Conservation (phyloP, 148 eudicot species). For the Oxyria digyna region DNA sequence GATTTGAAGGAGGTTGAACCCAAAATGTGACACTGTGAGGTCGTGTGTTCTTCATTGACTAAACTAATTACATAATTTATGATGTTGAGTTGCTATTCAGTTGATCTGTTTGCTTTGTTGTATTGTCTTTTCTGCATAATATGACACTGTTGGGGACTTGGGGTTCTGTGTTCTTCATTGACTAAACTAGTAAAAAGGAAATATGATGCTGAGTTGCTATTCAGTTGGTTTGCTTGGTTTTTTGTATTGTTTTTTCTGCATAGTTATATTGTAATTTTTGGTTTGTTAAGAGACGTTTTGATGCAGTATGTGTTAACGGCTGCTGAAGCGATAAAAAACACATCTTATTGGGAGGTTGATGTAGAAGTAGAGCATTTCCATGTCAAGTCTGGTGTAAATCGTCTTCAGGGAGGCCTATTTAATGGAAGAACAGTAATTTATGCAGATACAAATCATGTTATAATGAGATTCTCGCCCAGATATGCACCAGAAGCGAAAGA, state of each 20-base stretch:
- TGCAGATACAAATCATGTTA: slow-evolving; percentile 74
- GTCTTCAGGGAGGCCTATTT: slow-evolving; percentile 60
- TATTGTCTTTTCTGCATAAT: not conserved
- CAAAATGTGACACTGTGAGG: not conserved
- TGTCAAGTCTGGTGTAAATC: slow-evolving; percentile 67
- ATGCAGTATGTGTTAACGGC: slow-evolving; percentile 62
- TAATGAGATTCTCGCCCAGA: slow-evolving; percentile 71
- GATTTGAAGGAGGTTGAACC: not conserved
- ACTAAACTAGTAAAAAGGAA: not conserved
- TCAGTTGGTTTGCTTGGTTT: not conserved
- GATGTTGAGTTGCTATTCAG: not conserved
- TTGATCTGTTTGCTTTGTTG: not conserved
- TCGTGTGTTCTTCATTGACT: not conserved
- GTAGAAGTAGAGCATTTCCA: slow-evolving; percentile 79
- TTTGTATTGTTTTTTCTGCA: no score
- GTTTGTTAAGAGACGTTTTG: slow-evolving; percentile 5
- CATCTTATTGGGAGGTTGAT: slow-evolving; percentile 88
- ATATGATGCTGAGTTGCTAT: not conserved
- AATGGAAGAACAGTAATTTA: slow-evolving; percentile 66
- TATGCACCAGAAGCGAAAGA: slow-evolving; percentile 59
- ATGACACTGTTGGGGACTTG: not conserved
- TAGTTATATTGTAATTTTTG: not conserved
- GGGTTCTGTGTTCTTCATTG: not conserved
- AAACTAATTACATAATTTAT: not conserved
- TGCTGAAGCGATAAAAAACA: slow-evolving; percentile 53